Evolutionary conservation across 805 yeast genomes (phyloP).

Genomic region (Wickerhamomyces bovis): DNA sequence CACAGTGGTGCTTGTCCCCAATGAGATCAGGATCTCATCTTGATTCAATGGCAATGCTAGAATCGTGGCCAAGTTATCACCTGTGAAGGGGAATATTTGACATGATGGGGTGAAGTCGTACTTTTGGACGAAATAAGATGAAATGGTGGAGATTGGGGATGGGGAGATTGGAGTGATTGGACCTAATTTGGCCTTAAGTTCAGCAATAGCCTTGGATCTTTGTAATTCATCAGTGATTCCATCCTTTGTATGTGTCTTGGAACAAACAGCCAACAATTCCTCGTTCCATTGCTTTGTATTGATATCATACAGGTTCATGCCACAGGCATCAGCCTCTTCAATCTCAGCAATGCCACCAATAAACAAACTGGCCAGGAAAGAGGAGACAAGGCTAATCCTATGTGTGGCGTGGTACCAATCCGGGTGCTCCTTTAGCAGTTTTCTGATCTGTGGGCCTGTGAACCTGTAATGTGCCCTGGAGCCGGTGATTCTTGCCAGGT

Average conservation of each 20-base stretch:
- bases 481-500: slow-evolving; percentile 67
- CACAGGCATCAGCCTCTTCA: slow-evolving; percentile 88
- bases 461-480: slow-evolving; percentile 85
- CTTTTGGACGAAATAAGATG: slow-evolving; percentile 53
- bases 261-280: slow-evolving; percentile 41
- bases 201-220: slow-evolving; percentile 17
- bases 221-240: slow-evolving; percentile 11
- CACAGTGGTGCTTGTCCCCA: slow-evolving; percentile 92
- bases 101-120: slow-evolving; percentile 61
- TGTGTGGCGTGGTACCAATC: slow-evolving; percentile 48
- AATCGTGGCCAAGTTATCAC: slow-evolving; percentile 87
- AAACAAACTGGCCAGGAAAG: slow-evolving; percentile 68
- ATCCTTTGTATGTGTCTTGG: slow-evolving; percentile 26
- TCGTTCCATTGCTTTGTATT: slow-evolving; percentile 48
- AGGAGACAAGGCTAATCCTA: slow-evolving; percentile 69
- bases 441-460: slow-evolving; percentile 88
- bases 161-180: slow-evolving; percentile 43
- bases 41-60: slow-evolving; percentile 71
- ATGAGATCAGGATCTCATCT: slow-evolving; percentile 71
- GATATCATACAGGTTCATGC: slow-evolving; percentile 84
- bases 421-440: slow-evolving; percentile 48
- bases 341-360: slow-evolving; percentile 56
- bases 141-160: slow-evolving; percentile 43
- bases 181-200: slow-evolving; percentile 49
- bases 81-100: slow-evolving; percentile 70